Base-by-base conservation (phyloP, 2,329 filamentous ascomycete species). In the Helminthosporium solani region DNA sequence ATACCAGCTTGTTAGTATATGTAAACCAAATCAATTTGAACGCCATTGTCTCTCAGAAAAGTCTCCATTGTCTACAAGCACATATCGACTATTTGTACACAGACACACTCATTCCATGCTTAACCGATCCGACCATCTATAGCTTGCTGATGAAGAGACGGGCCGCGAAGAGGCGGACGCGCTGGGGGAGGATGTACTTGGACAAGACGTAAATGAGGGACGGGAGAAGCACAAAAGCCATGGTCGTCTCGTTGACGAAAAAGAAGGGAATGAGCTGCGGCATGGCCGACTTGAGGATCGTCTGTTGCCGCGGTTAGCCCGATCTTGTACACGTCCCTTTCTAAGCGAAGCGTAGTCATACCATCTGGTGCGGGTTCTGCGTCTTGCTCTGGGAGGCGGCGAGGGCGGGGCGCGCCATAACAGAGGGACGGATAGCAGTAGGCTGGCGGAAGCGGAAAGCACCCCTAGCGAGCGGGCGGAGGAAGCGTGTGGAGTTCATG, bases 111-210 rank as follows among this genome's bases (percentile, higher is more conserved):
- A 40, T 51, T 46, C 44, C 11, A 7, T 34, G 14, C 7, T 33
- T 2, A 12, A 27, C 15, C 41, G 34, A 28, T 31, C 33, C n/a
- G 34, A 28, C 39, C 34, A 20, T 20, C 52, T 70, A 73, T 61
- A 73, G 64, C 68, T 73, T 73, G 69, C 67, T 71, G 63, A 73
- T 73, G 63, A 73, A 73, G 42, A 73, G 63, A 44, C 70, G 64
- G 49, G 70, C 70, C 44, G 61, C 63, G 63, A 71, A 70, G 38
- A 69, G 58, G 55, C 70, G 70, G 50, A 73, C 58, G 48, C 63
- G 66, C 63, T 72, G 66, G 50, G 70, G 70, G 31, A 73, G 66
- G 48, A 71, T 64, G 65, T 73, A 73, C 57, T 73, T 73, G 53
- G 70, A 71, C 57, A 73, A 62, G 57, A 73, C 44, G 63, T 73